phyloP scores from a whole-genome alignment of 805 yeast genomes.

The Kodamaea nitidulidarum region DNA sequence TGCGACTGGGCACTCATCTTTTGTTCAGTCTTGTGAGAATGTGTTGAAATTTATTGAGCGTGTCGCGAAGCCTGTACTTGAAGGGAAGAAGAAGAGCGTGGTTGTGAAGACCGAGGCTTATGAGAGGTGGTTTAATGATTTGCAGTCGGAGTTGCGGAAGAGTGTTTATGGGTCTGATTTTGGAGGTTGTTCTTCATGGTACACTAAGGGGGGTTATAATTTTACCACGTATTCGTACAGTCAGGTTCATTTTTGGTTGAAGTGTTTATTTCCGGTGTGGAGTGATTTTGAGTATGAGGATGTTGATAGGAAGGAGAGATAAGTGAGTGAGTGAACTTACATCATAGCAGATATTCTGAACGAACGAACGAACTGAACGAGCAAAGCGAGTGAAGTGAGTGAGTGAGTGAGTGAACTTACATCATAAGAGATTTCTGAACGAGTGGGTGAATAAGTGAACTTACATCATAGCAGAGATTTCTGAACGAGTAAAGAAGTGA shows the following conservation, averaged over 20 bases:
- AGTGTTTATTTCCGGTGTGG: slow-evolving; percentile 23
- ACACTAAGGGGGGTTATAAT: slow-evolving; percentile 25
- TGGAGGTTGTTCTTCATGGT: slow-evolving; percentile 44
- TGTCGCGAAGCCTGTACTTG: slow-evolving; percentile 23
- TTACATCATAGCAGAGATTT: too few relatives aligned
- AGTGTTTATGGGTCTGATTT: slow-evolving; percentile 35
- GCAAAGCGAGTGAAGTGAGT: too few relatives aligned
- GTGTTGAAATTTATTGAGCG: slow-evolving; percentile 21
- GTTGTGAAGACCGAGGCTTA: slow-evolving; percentile 30
- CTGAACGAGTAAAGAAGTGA: too few relatives aligned
- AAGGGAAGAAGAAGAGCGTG: slow-evolving; percentile 26
- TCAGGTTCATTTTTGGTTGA: slow-evolving; percentile 30
- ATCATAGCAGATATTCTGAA: too few relatives aligned
- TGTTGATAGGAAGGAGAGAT: slow-evolving; percentile 4
- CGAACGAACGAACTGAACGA: too few relatives aligned
- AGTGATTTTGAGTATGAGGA: slow-evolving; percentile 18
- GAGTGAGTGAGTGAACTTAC: too few relatives aligned
- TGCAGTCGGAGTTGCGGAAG: slow-evolving; percentile 23
- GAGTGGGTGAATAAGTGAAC: too few relatives aligned
- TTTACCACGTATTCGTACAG: slow-evolving; percentile 35
- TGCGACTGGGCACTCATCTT: slow-evolving; percentile 42
- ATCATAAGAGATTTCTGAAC: too few relatives aligned
- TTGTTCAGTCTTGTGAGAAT: slow-evolving; percentile 37
- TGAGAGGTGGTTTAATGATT: slow-evolving; percentile 29
- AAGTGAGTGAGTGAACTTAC: not conserved